Conservation (phyloP, 768 basidiomycete genomes). For the Dentipellis fragilis region DNA sequence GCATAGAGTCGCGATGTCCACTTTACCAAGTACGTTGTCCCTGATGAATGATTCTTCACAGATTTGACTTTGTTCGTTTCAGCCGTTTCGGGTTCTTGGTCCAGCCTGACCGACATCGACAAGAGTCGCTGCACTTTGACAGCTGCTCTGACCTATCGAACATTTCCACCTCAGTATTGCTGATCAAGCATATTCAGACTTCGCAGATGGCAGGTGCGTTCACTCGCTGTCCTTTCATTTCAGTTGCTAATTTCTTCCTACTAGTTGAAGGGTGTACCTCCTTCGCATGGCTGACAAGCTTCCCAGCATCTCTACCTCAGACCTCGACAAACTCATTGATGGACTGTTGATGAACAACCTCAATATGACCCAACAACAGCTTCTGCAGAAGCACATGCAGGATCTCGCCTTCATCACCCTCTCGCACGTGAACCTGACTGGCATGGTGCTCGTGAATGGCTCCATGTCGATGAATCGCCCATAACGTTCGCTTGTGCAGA, state of each 20-base stretch:
- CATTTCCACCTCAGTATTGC: conserved; percentile 12
- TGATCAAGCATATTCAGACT: not conserved
- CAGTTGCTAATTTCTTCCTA: not conserved
- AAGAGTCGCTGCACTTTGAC: conserved; percentile 11
- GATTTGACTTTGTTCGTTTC: not conserved
- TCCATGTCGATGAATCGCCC: conserved; percentile 11
- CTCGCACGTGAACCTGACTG: conserved; percentile 12
- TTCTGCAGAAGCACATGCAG: conserved; percentile 15
- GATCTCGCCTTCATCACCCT: conserved; percentile 16
- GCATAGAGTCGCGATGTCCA: not conserved
- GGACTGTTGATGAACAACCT: conserved; percentile 11
- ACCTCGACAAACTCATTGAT: conserved; percentile 14
- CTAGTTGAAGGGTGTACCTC: conserved; percentile 17
- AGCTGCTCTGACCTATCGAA: conserved; percentile 10
- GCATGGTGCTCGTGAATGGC: conserved; percentile 14
- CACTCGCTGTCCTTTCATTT: not conserved
- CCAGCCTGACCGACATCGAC: conserved; percentile 16
- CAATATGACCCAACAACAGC: conserved; percentile 1
- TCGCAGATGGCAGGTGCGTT: not conserved
- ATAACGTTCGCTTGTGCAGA: conserved; percentile 13
- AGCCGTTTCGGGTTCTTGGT: conserved; percentile 14
- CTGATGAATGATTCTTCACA: not conserved
- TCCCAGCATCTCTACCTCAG: conserved; percentile 11
- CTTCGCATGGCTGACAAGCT: conserved; percentile 16
- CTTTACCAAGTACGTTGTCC: conserved; percentile 1